phyloP scores from a whole-genome alignment of 2,329 filamentous ascomycete genomes.

The Venturia oleaginea region DNA sequence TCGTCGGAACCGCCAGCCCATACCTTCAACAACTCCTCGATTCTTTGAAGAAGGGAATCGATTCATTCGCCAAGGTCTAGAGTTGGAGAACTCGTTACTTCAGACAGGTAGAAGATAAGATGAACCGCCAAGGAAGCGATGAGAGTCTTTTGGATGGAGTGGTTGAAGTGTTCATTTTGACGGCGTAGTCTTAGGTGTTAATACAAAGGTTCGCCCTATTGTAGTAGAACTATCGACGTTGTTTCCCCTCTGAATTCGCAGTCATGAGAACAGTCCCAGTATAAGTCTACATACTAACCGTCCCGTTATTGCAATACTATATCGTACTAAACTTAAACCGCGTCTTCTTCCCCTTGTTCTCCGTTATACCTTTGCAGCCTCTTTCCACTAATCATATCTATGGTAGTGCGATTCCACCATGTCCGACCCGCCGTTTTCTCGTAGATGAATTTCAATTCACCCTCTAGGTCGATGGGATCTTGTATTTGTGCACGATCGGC shows the following conservation, averaged over 20 bases:
- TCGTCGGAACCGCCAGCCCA: not conserved
- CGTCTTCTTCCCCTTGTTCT: not conserved
- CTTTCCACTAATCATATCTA: not conserved
- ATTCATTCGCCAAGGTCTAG: not conserved
- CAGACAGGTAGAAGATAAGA: no score
- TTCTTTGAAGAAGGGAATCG: conserved; percentile 1
- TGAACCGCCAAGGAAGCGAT: no score
- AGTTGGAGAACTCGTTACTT: no score
- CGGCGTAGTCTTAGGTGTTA: no score
- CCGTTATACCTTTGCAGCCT: not conserved
- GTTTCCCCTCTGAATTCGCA: no score
- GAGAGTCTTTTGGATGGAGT: no score
- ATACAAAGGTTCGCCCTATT: no score
- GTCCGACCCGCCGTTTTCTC: not conserved
- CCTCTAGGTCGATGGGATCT: not conserved
- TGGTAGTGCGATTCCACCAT: not conserved
- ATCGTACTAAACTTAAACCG: not conserved
- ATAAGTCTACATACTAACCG: not conserved
- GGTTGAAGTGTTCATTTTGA: no score
- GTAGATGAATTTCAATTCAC: conserved; percentile 3
- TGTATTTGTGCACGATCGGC: not conserved
- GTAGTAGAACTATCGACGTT: no score
- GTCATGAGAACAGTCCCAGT: no score
- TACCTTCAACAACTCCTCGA: conserved; percentile 3
- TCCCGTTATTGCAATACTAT: not conserved